These are phyloP conservation scores for Trichophyton verrucosum DNA, from an alignment of 2,329 filamentous ascomycete species.

Conservation along the genomic window DNA sequence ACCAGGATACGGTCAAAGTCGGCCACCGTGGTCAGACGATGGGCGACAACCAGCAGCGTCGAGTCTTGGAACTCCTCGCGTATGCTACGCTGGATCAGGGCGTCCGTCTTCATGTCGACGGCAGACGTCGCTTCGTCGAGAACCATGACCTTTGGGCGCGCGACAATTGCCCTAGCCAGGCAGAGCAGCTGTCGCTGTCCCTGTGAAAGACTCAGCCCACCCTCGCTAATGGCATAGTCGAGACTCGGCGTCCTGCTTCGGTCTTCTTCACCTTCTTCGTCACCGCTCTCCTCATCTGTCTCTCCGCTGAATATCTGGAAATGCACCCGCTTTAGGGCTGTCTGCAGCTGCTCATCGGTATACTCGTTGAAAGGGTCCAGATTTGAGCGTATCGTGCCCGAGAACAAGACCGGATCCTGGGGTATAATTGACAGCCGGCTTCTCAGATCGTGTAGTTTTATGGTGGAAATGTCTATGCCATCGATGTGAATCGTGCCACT, in stretches of 20 bases:
- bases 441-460: constrained; percentile 77
- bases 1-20: constrained; percentile 46
- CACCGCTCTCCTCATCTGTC: background rate
- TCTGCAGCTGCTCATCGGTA: constrained; percentile 95
- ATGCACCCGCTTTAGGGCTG: constrained; percentile 45
- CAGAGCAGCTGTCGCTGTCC: constrained; percentile 55
- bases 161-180: constrained; percentile 49
- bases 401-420: constrained; percentile 90
- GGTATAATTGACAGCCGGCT: constrained; percentile 89
- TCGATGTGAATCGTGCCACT: constrained; percentile 52
- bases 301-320: background rate
- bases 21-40: constrained; percentile 50
- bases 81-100: constrained; percentile 42
- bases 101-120: constrained; percentile 50
- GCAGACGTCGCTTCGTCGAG: constrained; percentile 56
- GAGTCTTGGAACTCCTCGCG: constrained; percentile 45
- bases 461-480: constrained; percentile 71
- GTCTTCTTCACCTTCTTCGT: background rate
- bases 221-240: constrained; percentile 16
- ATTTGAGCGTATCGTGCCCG: constrained; percentile 85
- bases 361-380: constrained; percentile 87
- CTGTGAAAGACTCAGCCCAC: constrained; percentile 51
- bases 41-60: constrained; percentile 55
- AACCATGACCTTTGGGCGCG: constrained; percentile 49
- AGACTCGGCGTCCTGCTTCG: background rate